These are phyloP conservation scores for Posidonia australis DNA, from an alignment of 106 monocot species.

Conservation along the genomic window DNA sequence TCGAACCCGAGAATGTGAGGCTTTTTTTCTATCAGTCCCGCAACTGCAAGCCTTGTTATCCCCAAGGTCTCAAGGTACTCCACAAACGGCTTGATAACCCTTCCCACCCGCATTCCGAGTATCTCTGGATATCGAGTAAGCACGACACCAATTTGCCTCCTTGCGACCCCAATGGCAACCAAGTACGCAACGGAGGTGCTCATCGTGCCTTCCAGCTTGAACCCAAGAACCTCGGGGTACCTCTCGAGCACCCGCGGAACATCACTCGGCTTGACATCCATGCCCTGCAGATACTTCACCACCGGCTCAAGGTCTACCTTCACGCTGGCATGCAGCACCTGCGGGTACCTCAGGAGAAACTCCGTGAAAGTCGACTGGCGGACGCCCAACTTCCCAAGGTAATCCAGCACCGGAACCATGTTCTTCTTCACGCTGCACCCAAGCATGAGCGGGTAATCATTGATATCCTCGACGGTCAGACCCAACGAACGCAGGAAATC, in stretches of 20 bases:
- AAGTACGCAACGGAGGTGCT: constrained; percentile 94
- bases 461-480: constrained; percentile 70
- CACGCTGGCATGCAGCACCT: constrained; percentile 93
- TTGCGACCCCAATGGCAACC: constrained; percentile 67
- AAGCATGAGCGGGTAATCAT: constrained; percentile 74
- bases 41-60: constrained; percentile 48
- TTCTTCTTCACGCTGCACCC: constrained; percentile 97
- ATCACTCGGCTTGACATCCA: constrained; percentile 58
- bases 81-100: constrained; percentile 79
- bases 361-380: constrained; percentile 42
- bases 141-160: constrained; percentile 61
- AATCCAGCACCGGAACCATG: constrained; percentile 94
- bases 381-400: constrained; percentile 72
- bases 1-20: constrained; percentile 73
- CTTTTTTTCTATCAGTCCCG: constrained; percentile 58
- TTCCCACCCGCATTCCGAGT: constrained; percentile 84
- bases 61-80: constrained; percentile 65
- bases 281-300: constrained; percentile 71
- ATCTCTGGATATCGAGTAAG: constrained; percentile 74
- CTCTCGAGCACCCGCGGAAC: constrained; percentile 73
- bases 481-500: constrained; percentile 87
- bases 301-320: constrained; percentile 76
- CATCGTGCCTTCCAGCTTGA: constrained; percentile 96
- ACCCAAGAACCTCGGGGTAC: constrained; percentile 90
- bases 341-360: constrained; percentile 78